These are phyloP conservation scores for Piloderma croceum DNA, from an alignment of 768 basidiomycete species.

Conservation along the genomic window DNA sequence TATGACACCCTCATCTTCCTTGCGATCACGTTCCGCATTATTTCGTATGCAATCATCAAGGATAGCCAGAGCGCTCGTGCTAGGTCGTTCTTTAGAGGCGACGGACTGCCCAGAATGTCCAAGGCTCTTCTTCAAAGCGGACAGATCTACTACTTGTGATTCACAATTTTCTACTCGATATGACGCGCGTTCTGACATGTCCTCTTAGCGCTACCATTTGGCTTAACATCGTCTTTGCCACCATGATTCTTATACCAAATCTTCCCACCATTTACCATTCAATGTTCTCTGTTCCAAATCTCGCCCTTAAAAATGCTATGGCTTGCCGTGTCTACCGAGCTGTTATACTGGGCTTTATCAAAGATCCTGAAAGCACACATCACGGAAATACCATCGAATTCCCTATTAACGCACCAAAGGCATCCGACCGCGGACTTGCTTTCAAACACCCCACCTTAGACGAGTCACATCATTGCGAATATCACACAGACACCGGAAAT, in stretches of 20 bases:
- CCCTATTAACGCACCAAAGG: too few species aligned
- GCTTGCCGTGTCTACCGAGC: constrained; percentile 29
- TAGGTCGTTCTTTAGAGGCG: constrained; percentile 19
- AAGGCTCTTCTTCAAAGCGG: constrained; percentile 23
- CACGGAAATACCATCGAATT: too few species aligned
- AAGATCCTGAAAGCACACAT: too few species aligned
- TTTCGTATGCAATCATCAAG: constrained; percentile 6
- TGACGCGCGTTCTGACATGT: background rate
- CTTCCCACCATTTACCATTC: constrained; percentile 20
- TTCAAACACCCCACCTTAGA: too few species aligned
- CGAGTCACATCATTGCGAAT: too few species aligned
- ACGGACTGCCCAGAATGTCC: constrained; percentile 20
- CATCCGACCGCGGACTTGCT: too few species aligned
- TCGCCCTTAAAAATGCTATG: constrained; percentile 28
- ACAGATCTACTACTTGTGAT: too few species aligned
- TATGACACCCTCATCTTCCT: constrained; percentile 33
- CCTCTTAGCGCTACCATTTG: constrained; percentile 22
- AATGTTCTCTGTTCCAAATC: constrained; percentile 24
- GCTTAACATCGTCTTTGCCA: too few species aligned
- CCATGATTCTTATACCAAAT: constrained; percentile 16
- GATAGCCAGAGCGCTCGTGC: too few species aligned
- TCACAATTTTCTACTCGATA: background rate
- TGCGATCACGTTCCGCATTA: constrained; percentile 26
- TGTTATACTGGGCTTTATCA: constrained; percentile 18
- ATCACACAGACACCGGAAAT: too few species aligned